Evolutionary conservation across 768 basidiomycete species (phyloP).

Genomic region (Arthromyces matolae): DNA sequence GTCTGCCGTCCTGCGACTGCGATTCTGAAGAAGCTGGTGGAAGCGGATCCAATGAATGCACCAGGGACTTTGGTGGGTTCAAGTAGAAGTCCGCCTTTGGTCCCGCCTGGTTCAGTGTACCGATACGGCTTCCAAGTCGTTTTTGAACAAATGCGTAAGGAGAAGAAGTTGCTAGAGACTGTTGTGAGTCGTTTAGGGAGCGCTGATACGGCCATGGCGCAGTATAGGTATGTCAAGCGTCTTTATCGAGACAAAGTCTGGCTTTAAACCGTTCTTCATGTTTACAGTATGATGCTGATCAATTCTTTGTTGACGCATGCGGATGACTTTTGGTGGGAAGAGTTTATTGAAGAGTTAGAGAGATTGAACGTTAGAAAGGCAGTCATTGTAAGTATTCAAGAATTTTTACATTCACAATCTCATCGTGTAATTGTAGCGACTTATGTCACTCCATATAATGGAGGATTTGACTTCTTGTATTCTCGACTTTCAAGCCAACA

Average conservation of each 20-base stretch:
- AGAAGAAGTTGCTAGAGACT: conserved; percentile 67
- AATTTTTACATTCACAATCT: no score
- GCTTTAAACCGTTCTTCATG: no score
- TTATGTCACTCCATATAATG: conserved; percentile 79
- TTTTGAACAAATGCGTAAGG: conserved; percentile 77
- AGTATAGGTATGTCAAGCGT: conserved; percentile 58
- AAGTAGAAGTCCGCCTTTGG: conserved; percentile 48
- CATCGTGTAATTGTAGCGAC: conserved; percentile 45
- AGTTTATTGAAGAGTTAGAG: conserved; percentile 73
- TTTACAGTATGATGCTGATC: conserved; percentile 83
- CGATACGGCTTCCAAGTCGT: conserved; percentile 82
- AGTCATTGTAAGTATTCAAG: conserved; percentile 58
- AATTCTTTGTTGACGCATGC: conserved; percentile 81
- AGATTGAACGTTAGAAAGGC: conserved; percentile 75
- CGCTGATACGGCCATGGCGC: conserved; percentile 80
- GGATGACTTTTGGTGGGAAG: conserved; percentile 74
- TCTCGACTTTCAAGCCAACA: conserved; percentile 85
- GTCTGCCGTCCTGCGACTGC: conserved; percentile 89
- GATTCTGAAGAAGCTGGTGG: conserved; percentile 85
- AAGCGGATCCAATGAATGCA: conserved; percentile 72
- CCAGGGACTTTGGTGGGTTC: conserved; percentile 58
- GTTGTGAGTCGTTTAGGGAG: conserved; percentile 79
- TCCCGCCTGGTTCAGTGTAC: conserved; percentile 70
- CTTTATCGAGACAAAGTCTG: background rate
- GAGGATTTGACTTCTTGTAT: conserved; percentile 83